Conservation (phyloP, 139 green algal species). For the Penium margaritaceum region DNA sequence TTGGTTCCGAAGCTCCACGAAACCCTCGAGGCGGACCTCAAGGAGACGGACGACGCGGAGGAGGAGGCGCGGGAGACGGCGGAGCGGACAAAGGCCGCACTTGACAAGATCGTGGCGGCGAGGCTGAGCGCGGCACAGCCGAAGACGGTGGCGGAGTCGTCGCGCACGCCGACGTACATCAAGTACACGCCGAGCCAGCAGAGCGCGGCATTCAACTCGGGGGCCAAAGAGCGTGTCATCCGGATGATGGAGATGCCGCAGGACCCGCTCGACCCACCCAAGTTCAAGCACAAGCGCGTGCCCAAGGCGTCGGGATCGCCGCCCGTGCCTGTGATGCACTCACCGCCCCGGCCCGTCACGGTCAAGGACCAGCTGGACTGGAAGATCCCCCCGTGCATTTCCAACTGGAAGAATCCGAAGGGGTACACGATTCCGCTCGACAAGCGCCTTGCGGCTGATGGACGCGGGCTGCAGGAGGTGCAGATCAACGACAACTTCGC, state of each 20-base stretch:
- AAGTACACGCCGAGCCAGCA: slow-evolving; percentile 88
- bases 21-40: slow-evolving; percentile 28
- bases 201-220: slow-evolving; percentile 54
- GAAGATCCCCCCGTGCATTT: slow-evolving; percentile 97
- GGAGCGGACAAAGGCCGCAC: slow-evolving; percentile 25
- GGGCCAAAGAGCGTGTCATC: slow-evolving; percentile 81
- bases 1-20: slow-evolving; percentile 57
- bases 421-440: slow-evolving; percentile 99
- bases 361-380: slow-evolving; percentile 86
- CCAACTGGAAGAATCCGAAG: slow-evolving; percentile 79
- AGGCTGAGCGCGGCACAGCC: slow-evolving; percentile 69
- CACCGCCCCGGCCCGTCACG: slow-evolving; percentile 75
- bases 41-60: slow-evolving; percentile 53
- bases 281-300: slow-evolving; percentile 85
- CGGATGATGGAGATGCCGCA: slow-evolving; percentile 92
- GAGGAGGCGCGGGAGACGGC: slow-evolving; percentile 62
- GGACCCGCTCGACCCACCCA: slow-evolving; percentile 92
- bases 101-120: slow-evolving; percentile 60
- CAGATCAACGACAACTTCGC: slow-evolving; percentile 91
- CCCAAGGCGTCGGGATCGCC: slow-evolving; percentile 67
- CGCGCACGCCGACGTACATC: slow-evolving; percentile 74
- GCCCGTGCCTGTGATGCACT: slow-evolving; percentile 95
- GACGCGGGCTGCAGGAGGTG: slow-evolving; percentile 85
- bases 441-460: slow-evolving; percentile 95
- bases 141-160: slow-evolving; percentile 41